Conservation (phyloP, 805 yeast genomes). For the Candida incommunis region DNA sequence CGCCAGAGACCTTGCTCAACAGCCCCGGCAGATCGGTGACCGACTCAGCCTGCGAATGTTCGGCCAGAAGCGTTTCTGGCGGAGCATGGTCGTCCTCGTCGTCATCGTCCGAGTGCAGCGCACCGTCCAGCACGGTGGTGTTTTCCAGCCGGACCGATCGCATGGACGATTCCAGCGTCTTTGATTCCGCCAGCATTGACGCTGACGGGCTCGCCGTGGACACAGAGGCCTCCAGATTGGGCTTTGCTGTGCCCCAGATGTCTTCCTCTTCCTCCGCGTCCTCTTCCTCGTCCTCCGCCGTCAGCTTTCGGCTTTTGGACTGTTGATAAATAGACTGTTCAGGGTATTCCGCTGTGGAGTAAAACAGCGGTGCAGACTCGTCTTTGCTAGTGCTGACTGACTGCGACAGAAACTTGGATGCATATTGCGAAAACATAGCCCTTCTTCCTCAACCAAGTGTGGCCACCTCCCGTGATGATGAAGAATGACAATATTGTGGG, state of each 20-base stretch:
- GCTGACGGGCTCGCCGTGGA: not conserved
- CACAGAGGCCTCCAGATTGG: conserved; percentile 1
- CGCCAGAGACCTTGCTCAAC: not conserved
- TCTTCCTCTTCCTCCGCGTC: conserved; percentile 12
- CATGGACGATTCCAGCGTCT: not conserved
- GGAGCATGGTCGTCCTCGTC: conserved; percentile 13
- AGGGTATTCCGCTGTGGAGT: conserved; percentile 11
- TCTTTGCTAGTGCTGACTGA: conserved; percentile 11
- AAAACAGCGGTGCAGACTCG: conserved; percentile 17
- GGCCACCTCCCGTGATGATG: not conserved
- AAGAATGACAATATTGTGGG: conserved; percentile 11
- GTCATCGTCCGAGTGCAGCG: conserved; percentile 11
- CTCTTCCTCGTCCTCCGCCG: conserved; percentile 5
- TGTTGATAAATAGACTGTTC: conserved; percentile 1
- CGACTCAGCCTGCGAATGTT: not conserved
- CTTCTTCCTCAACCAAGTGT: not conserved
- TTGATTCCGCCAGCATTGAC: not conserved
- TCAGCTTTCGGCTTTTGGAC: not conserved
- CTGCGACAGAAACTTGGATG: conserved; percentile 22
- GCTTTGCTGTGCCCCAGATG: conserved; percentile 9
- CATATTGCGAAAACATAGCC: conserved; percentile 14
- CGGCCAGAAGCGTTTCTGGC: not conserved
- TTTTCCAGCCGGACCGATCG: conserved; percentile 1
- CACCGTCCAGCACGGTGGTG: not conserved
- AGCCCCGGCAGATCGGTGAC: not conserved